A percentile compares a stretch with the other conserved stretches of the same genome.
Conservation (phyloP, 441 rosid species). For the Populus hybrid region DNA sequence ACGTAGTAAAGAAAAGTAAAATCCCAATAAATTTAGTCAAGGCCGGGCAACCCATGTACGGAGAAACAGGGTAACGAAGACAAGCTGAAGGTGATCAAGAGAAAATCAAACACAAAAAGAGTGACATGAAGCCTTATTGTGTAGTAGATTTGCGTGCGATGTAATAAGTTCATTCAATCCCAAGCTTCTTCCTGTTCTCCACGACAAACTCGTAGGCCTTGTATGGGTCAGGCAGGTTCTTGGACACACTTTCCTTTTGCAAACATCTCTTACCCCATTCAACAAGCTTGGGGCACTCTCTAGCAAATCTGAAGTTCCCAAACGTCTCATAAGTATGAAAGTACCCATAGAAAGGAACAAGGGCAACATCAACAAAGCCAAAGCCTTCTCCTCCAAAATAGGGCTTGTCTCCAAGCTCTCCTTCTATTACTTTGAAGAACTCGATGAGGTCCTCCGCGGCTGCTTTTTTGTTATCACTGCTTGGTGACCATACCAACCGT, state of each 20-base stretch:
- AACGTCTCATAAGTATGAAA: constrained; percentile 5
- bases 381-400: constrained; percentile 17
- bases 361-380: constrained; percentile 6
- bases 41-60: no score
- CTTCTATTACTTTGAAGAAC: neutral
- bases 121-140: no score
- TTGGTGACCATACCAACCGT: neutral
- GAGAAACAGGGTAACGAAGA: no score
- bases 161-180: neutral
- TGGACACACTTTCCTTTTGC: constrained; percentile 7
- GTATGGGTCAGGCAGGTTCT: constrained; percentile 3
- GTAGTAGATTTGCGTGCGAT: no score
- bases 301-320: neutral
- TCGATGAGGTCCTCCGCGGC: neutral
- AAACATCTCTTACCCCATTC: constrained; percentile 11
- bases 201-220: constrained; percentile 9
- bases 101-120: no score
- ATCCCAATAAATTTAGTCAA: no score
- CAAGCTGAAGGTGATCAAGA: no score
- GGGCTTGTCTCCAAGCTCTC: constrained; percentile 4
- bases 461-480: neutral
- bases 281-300: constrained; percentile 14
- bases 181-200: neutral
- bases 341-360: constrained; percentile 1
- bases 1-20: no score